Percentiles rank a stretch among this genome's conserved stretches.
phyloP scores from a whole-genome alignment of 805 yeast genomes.

The Wickerhamiella parazyma region DNA sequence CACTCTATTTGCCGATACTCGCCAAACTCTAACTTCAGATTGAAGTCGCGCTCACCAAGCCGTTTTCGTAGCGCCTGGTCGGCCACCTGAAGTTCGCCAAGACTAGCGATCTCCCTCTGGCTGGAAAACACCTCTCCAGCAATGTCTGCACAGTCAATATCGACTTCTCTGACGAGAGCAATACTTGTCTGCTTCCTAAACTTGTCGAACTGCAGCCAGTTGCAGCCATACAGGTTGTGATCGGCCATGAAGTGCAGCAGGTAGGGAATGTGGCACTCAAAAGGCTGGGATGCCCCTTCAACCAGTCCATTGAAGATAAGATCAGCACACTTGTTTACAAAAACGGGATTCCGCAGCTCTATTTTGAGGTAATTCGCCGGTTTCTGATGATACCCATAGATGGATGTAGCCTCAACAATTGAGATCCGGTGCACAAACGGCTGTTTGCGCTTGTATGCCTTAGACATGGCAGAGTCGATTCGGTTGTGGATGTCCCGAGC shows the following conservation, averaged over 20 bases:
- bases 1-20: conserved; percentile 2
- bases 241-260: conserved; percentile 68
- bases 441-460: conserved; percentile 18
- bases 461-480: conserved; percentile 22
- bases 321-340: conserved; percentile 41
- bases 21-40: not conserved
- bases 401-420: conserved; percentile 61
- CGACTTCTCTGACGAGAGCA: conserved; percentile 28
- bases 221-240: conserved; percentile 72
- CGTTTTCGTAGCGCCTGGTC: conserved; percentile 12
- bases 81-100: conserved; percentile 11
- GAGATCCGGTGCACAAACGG: conserved; percentile 24
- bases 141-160: conserved; percentile 48
- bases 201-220: conserved; percentile 43
- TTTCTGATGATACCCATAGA: conserved; percentile 71
- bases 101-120: conserved; percentile 12
- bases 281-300: conserved; percentile 35
- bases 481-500: conserved; percentile 1
- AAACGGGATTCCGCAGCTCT: conserved; percentile 48
- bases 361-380: conserved; percentile 55
- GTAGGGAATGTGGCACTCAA: conserved; percentile 72
- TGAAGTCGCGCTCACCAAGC: conserved; percentile 10
- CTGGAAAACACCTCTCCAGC: conserved; percentile 33
- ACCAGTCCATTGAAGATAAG: conserved; percentile 34
- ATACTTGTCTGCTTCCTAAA: not conserved